Percentiles rank a stretch among this genome's conserved stretches.
Conservation (phyloP, 495 filamentous ascomycete genomes). For the Penicillium alfredii region DNA sequence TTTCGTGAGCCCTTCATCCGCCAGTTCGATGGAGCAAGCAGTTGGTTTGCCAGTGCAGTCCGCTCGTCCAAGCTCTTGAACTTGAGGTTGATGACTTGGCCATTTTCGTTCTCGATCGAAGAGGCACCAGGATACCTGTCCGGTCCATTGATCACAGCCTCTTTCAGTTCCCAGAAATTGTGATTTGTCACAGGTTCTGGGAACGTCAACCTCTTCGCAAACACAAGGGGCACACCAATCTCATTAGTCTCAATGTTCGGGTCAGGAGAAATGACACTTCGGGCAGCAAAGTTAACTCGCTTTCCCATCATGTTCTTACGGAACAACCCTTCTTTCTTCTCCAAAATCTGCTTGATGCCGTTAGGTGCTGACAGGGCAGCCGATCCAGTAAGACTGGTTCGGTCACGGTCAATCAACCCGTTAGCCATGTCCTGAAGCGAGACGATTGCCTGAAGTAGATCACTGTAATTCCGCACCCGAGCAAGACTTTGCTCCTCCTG, state of each 20-base stretch:
- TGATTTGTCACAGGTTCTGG: conserved; percentile 95
- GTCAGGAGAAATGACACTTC: conserved; percentile 96
- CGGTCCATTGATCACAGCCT: conserved; percentile 91
- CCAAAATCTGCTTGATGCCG: conserved; percentile 94
- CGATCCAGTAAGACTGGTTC: conserved; percentile 69
- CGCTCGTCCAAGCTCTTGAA: conserved; percentile 82
- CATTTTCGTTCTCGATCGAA: conserved; percentile 92
- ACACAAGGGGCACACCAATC: conserved; percentile 95
- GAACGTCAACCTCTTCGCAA: conserved; percentile 93
- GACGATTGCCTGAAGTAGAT: conserved; percentile 67
- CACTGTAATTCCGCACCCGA: conserved; percentile 48
- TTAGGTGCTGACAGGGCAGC: conserved; percentile 42
- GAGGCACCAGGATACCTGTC: conserved; percentile 92
- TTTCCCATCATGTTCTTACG: conserved; percentile 99
- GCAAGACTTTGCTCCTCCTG: conserved; percentile 33
- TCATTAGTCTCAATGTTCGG: conserved; percentile 98
- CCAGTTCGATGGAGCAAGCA: conserved; percentile 80
- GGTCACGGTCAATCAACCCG: conserved; percentile 77
- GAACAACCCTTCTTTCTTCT: conserved; percentile 98
- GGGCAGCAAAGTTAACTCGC: conserved; percentile 96
- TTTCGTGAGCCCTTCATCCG: conserved; percentile 70
- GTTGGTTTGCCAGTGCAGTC: conserved; percentile 78
- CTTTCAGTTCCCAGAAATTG: conserved; percentile 91
- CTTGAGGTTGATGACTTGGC: conserved; percentile 80
- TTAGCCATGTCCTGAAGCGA: conserved; percentile 87